These are phyloP conservation scores for Kuraishia capsulata DNA, from an alignment of 805 yeast genomes.

Conservation along the genomic window DNA sequence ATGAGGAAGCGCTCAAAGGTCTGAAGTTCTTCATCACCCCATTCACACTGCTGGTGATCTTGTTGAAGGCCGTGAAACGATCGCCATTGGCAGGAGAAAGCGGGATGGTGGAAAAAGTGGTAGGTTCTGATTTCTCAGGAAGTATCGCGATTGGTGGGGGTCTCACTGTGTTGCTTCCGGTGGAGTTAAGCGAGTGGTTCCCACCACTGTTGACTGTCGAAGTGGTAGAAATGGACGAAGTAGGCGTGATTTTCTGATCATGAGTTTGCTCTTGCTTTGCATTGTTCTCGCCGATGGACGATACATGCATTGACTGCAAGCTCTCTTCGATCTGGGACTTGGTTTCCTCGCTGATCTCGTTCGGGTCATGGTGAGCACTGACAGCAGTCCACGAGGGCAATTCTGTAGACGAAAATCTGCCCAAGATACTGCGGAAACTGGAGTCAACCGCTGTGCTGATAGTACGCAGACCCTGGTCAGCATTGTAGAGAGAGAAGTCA, in stretches of 20 bases:
- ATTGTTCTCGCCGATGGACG: conserved; percentile 6
- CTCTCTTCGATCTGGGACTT: conserved; percentile 19
- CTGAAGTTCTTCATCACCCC: conserved; percentile 25
- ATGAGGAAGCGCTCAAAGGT: conserved; percentile 22
- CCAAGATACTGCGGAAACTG: conserved; percentile 22
- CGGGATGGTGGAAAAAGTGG: neutral
- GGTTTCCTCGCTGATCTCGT: conserved; percentile 2
- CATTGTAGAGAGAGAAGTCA: conserved; percentile 19
- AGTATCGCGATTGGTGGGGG: conserved; percentile 1
- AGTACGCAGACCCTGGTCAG: conserved; percentile 25
- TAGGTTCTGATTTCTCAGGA: conserved; percentile 4
- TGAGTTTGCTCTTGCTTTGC: neutral
- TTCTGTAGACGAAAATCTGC: conserved; percentile 21
- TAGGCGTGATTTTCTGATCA: conserved; percentile 18
- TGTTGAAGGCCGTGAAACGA: conserved; percentile 9
- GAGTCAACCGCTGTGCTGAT: conserved; percentile 25
- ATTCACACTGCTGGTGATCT: conserved; percentile 21
- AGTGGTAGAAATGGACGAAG: conserved; percentile 18
- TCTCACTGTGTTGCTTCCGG: too few relatives aligned
- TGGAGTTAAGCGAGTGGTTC: neutral
- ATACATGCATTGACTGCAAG: conserved; percentile 4
- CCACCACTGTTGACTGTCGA: conserved; percentile 5
- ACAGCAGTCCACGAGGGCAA: conserved; percentile 2
- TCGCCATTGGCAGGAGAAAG: conserved; percentile 6
- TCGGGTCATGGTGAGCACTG: neutral